A percentile compares a stretch with the other conserved stretches of the same genome.
Conservation (phyloP, 352 stramenopile species). For the Phytophthora fragariaefolia region DNA sequence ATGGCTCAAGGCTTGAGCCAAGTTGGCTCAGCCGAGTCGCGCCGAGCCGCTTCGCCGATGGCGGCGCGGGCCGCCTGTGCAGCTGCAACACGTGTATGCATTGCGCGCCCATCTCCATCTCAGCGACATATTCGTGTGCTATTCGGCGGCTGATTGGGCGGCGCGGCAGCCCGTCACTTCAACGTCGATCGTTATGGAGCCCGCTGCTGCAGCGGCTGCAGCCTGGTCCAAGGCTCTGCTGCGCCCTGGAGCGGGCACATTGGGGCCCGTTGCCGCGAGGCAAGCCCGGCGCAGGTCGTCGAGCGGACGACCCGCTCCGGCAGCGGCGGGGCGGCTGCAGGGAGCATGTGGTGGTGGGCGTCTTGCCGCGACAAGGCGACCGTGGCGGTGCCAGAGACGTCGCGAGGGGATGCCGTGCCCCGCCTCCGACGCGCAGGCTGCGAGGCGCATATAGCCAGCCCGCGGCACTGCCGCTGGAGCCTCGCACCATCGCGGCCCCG, state of each 20-base stretch:
- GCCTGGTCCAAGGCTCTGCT: no score
- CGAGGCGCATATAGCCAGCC: no score
- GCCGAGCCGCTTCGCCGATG: no score
- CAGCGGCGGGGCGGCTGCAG: background rate
- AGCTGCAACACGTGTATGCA: background rate
- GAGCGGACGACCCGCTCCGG: background rate
- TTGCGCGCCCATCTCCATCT: conserved; percentile 6
- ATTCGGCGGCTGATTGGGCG: conserved; percentile 24
- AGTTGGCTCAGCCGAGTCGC: no score
- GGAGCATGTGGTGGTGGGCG: background rate
- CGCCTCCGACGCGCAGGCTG: background rate
- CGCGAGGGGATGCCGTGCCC: background rate
- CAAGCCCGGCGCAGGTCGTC: no score
- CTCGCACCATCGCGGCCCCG: no score
- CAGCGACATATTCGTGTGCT: conserved; percentile 19
- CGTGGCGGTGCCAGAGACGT: background rate
- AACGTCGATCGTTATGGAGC: conserved; percentile 1
- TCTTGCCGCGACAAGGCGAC: conserved; percentile 14
- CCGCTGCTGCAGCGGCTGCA: no score
- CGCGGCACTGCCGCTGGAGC: no score
- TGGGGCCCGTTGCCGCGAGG: no score
- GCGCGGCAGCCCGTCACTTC: conserved; percentile 6
- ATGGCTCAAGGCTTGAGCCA: no score
- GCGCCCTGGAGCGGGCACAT: no score
- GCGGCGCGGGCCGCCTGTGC: background rate